Conservation (phyloP, 1,284 basidiomycete species). For the Ganoderma boninense region DNA sequence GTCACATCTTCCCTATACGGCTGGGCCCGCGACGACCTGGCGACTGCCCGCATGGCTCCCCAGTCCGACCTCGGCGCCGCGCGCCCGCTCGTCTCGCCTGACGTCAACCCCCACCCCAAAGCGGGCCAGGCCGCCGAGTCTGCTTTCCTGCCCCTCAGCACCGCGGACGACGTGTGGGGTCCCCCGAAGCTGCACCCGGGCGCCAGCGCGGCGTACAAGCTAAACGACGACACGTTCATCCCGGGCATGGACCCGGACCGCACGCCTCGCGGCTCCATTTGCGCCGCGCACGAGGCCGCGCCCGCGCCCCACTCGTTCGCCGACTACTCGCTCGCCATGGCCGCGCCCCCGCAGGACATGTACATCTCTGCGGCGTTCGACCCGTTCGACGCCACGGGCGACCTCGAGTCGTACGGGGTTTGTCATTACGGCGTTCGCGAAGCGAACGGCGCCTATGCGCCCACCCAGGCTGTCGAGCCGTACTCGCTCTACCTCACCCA, state of each 20-base stretch:
- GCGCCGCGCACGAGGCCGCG: not conserved
- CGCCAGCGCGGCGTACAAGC: not conserved
- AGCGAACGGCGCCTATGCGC: constrained; percentile 19
- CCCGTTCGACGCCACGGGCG: constrained; percentile 24
- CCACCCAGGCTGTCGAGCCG: constrained; percentile 31
- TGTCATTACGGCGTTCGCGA: constrained; percentile 33
- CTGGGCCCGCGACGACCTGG: constrained; percentile 39
- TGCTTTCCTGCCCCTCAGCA: constrained; percentile 3
- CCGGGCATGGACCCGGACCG: constrained; percentile 33
- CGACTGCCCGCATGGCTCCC: constrained; percentile 22
- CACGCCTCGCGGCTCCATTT: constrained; percentile 31
- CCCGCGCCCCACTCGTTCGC: not conserved
- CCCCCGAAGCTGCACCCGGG: not conserved
- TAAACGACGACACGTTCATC: constrained; percentile 12
- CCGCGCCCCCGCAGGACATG: not conserved
- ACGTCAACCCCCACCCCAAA: not conserved
- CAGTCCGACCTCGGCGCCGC: not conserved
- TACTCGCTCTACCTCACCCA: constrained; percentile 28
- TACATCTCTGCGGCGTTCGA: constrained; percentile 5
- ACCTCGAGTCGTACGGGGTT: constrained; percentile 34
- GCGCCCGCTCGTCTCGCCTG: constrained; percentile 4
- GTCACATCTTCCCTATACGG: constrained; percentile 43
- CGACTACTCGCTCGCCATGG: not conserved
- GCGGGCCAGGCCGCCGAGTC: not conserved
- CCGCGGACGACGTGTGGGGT: constrained; percentile 14